These are phyloP conservation scores for Curvularia lunata DNA, from an alignment of 2,329 filamentous ascomycete genomes.

Conservation along the genomic window DNA sequence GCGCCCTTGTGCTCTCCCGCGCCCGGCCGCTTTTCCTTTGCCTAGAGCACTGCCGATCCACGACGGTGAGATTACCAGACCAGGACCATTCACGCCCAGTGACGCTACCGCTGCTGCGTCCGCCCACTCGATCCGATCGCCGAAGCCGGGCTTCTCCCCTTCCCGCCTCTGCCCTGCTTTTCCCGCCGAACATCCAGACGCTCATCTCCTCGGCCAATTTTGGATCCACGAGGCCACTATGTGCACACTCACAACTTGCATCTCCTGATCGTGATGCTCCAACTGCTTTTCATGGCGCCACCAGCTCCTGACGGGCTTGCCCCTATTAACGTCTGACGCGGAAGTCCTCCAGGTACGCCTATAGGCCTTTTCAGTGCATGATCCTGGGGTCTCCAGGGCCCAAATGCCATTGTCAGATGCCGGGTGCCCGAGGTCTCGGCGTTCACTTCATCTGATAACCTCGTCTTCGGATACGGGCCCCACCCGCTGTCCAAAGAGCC, in stretches of 20 bases:
- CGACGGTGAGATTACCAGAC: conserved; percentile 13
- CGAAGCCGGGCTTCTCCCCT: conserved; percentile 9
- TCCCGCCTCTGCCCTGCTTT: conserved; percentile 13
- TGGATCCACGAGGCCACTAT: background rate
- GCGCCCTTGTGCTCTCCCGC: conserved; percentile 12
- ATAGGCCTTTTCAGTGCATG: conserved; percentile 9
- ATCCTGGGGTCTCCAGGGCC: conserved; percentile 7
- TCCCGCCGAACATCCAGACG: conserved; percentile 3
- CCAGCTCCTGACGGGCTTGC: conserved; percentile 1
- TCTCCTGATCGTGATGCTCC: conserved; percentile 9
- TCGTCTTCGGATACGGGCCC: background rate
- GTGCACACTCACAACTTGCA: background rate
- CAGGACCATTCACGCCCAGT: conserved; percentile 3
- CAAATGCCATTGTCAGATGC: conserved; percentile 5
- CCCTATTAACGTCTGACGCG: background rate
- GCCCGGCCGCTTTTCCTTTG: conserved; percentile 11
- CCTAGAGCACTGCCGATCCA: conserved; percentile 13
- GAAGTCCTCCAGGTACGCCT: background rate
- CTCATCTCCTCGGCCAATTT: background rate
- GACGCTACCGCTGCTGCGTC: conserved; percentile 3
- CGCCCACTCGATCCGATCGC: conserved; percentile 4
- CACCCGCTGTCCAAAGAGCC: background rate
- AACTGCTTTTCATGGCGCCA: conserved; percentile 1
- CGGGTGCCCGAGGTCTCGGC: conserved; percentile 11
- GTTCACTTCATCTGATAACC: conserved; percentile 21